These are phyloP conservation scores for thale cress (Arabidopsis thaliana) DNA, from an alignment of 345 rosid species.

Conservation along the genomic window TAIR10.1 NC_003071.7:15002001-15002500, in stretches of 20 bases:
- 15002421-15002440: constrained; percentile 46
- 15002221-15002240: constrained; percentile 48
- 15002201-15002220: neutral
- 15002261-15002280: constrained; percentile 74
- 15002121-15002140: constrained; percentile 67
- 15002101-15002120: constrained; percentile 71
- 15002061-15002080: constrained; percentile 73
- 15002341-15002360: constrained; percentile 82
- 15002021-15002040: constrained; percentile 61
- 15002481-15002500: constrained; percentile 50
- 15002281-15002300: constrained; percentile 84
- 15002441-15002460: neutral
- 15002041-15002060: constrained; percentile 86
- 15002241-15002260: constrained; percentile 81
- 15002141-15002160: constrained; percentile 61
- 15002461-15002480: neutral
- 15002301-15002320: constrained; percentile 67
- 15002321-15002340: constrained; percentile 64
- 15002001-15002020: neutral
- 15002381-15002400: constrained; percentile 87
- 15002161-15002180: neutral
- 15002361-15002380: constrained; percentile 71
- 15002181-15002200: neutral
- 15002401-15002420: constrained; percentile 87
- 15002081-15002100: constrained; percentile 77